Conservation (phyloP, 1,139 yeast genomes). For the Hansenula lynferdii region DNA sequence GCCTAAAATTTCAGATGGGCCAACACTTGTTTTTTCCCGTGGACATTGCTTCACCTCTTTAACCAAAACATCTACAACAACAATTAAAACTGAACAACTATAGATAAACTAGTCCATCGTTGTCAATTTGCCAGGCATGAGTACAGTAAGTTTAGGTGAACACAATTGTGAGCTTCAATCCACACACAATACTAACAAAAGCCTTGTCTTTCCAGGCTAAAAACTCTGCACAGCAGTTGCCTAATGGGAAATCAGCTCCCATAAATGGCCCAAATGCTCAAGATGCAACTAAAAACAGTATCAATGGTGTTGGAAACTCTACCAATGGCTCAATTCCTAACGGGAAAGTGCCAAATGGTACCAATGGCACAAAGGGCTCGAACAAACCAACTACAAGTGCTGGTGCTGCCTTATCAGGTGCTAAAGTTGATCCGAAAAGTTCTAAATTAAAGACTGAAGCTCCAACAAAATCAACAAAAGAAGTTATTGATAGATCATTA, state of each 20-base stretch:
- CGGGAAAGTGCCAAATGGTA: neutral
- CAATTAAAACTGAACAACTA: neutral
- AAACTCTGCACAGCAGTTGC: slow-evolving; percentile 12
- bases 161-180: too few species aligned
- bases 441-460: slow-evolving; percentile 4
- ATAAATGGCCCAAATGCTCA: slow-evolving; percentile 23
- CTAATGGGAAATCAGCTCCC: slow-evolving; percentile 19
- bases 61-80: neutral
- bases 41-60: slow-evolving; percentile 2
- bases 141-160: neutral
- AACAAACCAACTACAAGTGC: too few species aligned
- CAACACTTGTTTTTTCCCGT: neutral
- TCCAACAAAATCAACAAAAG: neutral
- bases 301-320: neutral
- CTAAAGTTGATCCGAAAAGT: neutral
- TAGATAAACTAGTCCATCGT: neutral
- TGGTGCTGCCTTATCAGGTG: neutral
- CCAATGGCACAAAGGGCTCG: neutral
- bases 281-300: slow-evolving; percentile 5
- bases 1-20: slow-evolving; percentile 3
- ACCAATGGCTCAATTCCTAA: neutral
- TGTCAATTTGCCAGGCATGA: slow-evolving; percentile 3
- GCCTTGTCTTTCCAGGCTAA: neutral
- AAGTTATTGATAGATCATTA: neutral
- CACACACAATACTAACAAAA: neutral